phyloP scores from a whole-genome alignment of 352 stramenopile genomes.

The Globisporangium paddicum region DNA sequence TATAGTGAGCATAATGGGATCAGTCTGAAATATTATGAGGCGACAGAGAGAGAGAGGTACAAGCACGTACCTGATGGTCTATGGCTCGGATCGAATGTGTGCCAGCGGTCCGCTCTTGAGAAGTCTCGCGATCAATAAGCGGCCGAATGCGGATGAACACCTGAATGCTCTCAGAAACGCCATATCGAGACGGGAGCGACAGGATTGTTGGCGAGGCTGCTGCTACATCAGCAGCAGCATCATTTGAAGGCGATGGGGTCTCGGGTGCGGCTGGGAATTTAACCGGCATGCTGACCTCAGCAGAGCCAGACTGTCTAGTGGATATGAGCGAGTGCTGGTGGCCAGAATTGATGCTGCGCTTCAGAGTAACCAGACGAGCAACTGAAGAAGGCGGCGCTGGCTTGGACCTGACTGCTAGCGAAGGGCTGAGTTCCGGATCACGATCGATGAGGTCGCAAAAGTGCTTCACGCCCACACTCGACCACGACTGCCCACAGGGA shows the following conservation, averaged over 20 bases:
- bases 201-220: neutral
- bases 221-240: neutral
- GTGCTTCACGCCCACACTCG: slow-evolving; percentile 48
- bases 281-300: neutral
- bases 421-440: neutral
- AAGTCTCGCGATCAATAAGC: slow-evolving; percentile 64
- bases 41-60: too few relatives aligned
- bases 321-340: neutral
- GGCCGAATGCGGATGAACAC: slow-evolving; percentile 82
- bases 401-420: neutral
- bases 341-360: neutral
- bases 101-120: slow-evolving; percentile 20
- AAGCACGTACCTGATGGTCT: slow-evolving; percentile 31
- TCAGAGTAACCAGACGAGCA: neutral
- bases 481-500: slow-evolving; percentile 68
- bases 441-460: slow-evolving; percentile 59
- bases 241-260: neutral
- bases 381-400: neutral
- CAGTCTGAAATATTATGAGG: neutral
- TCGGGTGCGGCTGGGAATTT: slow-evolving; percentile 3
- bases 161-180: slow-evolving; percentile 69
- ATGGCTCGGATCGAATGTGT: slow-evolving; percentile 41
- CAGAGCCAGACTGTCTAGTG: neutral
- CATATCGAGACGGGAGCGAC: slow-evolving; percentile 11
- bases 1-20: slow-evolving; percentile 7